Evolutionary conservation across 768 basidiomycete genomes (phyloP).

Genomic region (Boletus reticuloceps): DNA sequence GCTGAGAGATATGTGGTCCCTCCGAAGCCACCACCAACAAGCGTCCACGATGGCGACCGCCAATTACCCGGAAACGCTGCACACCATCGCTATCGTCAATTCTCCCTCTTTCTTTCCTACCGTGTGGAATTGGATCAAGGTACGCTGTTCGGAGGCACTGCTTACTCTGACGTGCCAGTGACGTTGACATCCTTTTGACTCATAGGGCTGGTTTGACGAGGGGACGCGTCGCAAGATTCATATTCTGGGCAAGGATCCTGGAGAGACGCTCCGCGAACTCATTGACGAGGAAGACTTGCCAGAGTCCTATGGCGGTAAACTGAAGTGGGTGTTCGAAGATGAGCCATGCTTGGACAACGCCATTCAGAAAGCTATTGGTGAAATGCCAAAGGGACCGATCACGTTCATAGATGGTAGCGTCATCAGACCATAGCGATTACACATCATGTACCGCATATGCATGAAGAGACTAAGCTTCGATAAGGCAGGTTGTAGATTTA

Average conservation of each 20-base stretch:
- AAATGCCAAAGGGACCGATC: slow-evolving; percentile 56
- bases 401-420: slow-evolving; percentile 47
- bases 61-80: slow-evolving; percentile 79
- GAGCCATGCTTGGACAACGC: slow-evolving; percentile 63
- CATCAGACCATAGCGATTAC: slow-evolving; percentile 18
- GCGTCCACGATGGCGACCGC: slow-evolving; percentile 73
- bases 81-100: slow-evolving; percentile 68
- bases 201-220: slow-evolving; percentile 75
- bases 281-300: slow-evolving; percentile 55
- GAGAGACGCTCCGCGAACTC: slow-evolving; percentile 48
- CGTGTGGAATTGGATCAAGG: slow-evolving; percentile 84
- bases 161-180: too few species aligned
- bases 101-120: slow-evolving; percentile 81
- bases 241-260: slow-evolving; percentile 63
- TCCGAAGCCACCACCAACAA: slow-evolving; percentile 71
- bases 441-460: too few species aligned
- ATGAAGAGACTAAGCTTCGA: too few species aligned
- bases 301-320: slow-evolving; percentile 66
- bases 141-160: slow-evolving; percentile 19
- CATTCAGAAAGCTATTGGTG: slow-evolving; percentile 42
- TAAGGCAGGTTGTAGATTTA: too few species aligned
- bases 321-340: slow-evolving; percentile 70
- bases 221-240: slow-evolving; percentile 76
- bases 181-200: not conserved
- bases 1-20: slow-evolving; percentile 62